Base-by-base conservation (phyloP, 2,329 filamentous ascomycete species). In the Penicillium sp. region DNA sequence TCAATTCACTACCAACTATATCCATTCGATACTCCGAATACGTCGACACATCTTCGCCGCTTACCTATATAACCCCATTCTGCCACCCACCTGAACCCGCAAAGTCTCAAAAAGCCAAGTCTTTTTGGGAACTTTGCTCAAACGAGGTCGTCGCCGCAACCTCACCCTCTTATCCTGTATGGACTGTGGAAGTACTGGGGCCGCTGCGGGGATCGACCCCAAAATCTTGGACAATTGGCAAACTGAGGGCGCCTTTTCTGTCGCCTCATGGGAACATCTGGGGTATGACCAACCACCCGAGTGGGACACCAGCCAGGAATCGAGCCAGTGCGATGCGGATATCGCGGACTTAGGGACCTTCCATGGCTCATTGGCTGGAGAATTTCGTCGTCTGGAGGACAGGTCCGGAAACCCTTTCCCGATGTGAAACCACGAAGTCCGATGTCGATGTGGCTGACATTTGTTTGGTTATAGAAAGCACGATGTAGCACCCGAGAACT, bases 141-240 rank as follows among this genome's bases (percentile, higher is more conserved):
- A 53, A 53, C 60, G 29, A 52, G 53, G 54, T 62, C 59, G 60
- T 53, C 53, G 49, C 55, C 58, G 53, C 56, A 39, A 57, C 53
- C 48, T 58, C 45, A 31, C 60, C 41, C 55, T 55, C 54, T 39
- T 59, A 61, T 44, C 58, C 65, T 72, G 70, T 70, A 75, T 75
- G 72, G 72, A 75, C 70, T 67, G 67, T 65, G 68, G 66, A 69
- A 72, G 62, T 64, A 60, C 70, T 64, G 69, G 67, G 52, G 68
- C 69, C 55, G 68, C 70, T 69, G 68, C 72, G 72, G 73, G 73
- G 68, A 72, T 75, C 51, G 72, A 76, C 72, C 71, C 73, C 70
- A 75, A 75, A 64, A 74, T 75, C 45, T 66, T 76, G 53, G 72
- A 73, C 59, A 71, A 70, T 53, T 76, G 73, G 72, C 72, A 75